Evolutionary conservation across 2,329 filamentous ascomycete genomes (phyloP).

Genomic region (Fusarium tricinctum): DNA sequence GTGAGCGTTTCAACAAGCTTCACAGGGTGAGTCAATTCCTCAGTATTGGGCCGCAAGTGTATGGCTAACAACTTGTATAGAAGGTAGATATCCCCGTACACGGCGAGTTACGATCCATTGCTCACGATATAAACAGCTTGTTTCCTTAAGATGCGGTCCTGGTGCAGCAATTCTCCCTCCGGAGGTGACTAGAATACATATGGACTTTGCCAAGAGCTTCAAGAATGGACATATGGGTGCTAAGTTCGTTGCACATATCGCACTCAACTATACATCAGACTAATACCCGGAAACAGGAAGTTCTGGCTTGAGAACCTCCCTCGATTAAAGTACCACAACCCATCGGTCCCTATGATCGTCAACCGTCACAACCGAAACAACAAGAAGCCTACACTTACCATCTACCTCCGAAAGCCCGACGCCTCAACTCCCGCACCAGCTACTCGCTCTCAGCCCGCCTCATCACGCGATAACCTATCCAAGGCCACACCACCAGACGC

Average conservation of each 20-base stretch:
- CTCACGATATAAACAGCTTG: constrained; percentile 67
- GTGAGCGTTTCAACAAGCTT: constrained; percentile 80
- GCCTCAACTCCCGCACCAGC: constrained; percentile 46
- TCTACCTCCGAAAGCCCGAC: constrained; percentile 69
- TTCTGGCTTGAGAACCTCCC: constrained; percentile 90
- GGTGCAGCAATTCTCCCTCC: constrained; percentile 86
- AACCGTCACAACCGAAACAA: constrained; percentile 73
- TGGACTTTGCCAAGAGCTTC: constrained; percentile 76
- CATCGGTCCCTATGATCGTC: constrained; percentile 84
- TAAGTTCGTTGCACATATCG: constrained; percentile 65
- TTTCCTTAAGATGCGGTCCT: constrained; percentile 82
- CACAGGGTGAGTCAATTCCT: constrained; percentile 71
- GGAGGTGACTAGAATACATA: constrained; percentile 79
- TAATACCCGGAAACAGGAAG: constrained; percentile 68
- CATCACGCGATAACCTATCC: constrained; percentile 63
- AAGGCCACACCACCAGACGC: constrained; percentile 64
- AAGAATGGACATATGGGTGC: constrained; percentile 79
- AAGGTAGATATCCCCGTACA: constrained; percentile 57
- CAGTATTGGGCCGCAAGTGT: background rate
- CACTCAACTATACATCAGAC: constrained; percentile 11
- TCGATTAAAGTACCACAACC: constrained; percentile 95
- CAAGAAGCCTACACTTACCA: constrained; percentile 71
- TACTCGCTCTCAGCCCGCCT: constrained; percentile 58
- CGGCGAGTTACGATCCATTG: constrained; percentile 42
- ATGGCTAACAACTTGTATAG: constrained; percentile 52